phyloP scores from a whole-genome alignment of 2,329 filamentous ascomycete species.

The Trichoderma semiorbis region DNA sequence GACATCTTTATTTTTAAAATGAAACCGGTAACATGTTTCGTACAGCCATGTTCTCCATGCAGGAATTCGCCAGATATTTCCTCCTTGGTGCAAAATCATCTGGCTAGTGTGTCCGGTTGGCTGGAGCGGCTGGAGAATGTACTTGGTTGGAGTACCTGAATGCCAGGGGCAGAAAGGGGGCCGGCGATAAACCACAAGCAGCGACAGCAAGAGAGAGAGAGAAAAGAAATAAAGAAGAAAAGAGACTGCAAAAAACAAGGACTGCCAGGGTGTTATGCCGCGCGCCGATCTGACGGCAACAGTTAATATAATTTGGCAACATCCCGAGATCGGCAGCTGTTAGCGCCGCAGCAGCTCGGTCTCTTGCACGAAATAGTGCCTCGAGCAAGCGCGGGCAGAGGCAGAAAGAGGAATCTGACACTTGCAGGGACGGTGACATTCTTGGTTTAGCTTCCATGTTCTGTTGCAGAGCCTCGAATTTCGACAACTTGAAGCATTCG shows the following conservation, averaged over 20 bases:
- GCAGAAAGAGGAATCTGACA: neutral
- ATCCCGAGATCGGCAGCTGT: conserved; percentile 15
- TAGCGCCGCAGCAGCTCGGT: conserved; percentile 13
- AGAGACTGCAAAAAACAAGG: neutral
- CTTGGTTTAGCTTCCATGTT: neutral
- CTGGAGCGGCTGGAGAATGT: neutral
- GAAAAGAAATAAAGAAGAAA: neutral
- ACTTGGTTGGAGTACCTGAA: neutral
- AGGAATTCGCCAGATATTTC: neutral
- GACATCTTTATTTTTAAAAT: neutral
- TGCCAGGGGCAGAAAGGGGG: neutral
- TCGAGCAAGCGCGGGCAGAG: neutral
- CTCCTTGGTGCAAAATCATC: neutral
- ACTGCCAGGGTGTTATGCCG: neutral
- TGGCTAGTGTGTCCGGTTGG: neutral
- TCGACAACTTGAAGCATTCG: neutral
- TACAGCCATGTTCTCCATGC: neutral
- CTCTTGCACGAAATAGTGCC: neutral
- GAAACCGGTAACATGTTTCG: neutral
- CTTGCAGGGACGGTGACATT: neutral
- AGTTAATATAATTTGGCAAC: neutral
- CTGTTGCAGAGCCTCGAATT: neutral
- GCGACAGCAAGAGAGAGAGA: neutral
- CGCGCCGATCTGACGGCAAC: conserved; percentile 10
- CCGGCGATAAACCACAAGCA: neutral